phyloP scores from a whole-genome alignment of 768 basidiomycete genomes.

The Tulasnella calospora region DNA sequence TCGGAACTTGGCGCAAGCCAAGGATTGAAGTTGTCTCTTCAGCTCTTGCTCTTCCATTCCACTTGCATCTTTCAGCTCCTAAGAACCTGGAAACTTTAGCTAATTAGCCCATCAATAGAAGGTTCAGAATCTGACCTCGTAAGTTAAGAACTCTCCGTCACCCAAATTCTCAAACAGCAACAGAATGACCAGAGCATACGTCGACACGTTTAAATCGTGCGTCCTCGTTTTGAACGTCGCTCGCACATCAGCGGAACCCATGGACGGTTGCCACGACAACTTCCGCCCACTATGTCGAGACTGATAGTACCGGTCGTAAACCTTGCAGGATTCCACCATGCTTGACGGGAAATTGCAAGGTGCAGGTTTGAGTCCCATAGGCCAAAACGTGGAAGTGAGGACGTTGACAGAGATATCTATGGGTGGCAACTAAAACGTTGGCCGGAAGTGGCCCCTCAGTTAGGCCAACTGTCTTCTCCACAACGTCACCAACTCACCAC shows the following conservation, averaged over 20 bases:
- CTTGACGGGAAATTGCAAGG: slow-evolving; percentile 61
- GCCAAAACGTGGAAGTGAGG: slow-evolving; percentile 98
- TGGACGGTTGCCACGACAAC: slow-evolving; percentile 84
- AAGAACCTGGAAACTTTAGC: background rate
- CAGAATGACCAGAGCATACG: slow-evolving; percentile 80
- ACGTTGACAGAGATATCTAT: slow-evolving; percentile 84
- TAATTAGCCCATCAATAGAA: background rate
- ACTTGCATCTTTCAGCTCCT: slow-evolving; percentile 84
- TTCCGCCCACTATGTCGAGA: slow-evolving; percentile 83
- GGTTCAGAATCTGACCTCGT: slow-evolving; percentile 49
- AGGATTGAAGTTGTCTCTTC: slow-evolving; percentile 87
- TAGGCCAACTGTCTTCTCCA: background rate
- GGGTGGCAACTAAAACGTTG: slow-evolving; percentile 53
- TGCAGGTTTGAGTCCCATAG: slow-evolving; percentile 60
- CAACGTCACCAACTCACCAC: slow-evolving; percentile 46
- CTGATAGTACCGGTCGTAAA: slow-evolving; percentile 87
- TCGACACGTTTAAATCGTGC: slow-evolving; percentile 91
- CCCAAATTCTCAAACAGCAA: slow-evolving; percentile 73
- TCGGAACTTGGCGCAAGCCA: slow-evolving; percentile 93
- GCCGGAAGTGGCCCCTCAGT: background rate
- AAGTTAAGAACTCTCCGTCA: slow-evolving; percentile 68
- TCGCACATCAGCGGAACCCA: slow-evolving; percentile 86
- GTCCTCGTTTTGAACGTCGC: slow-evolving; percentile 70
- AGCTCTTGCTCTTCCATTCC: slow-evolving; percentile 70
- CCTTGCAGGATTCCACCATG: slow-evolving; percentile 60